Evolutionary conservation across 352 stramenopile species (phyloP).

Genomic region (Phytophthora pini): DNA sequence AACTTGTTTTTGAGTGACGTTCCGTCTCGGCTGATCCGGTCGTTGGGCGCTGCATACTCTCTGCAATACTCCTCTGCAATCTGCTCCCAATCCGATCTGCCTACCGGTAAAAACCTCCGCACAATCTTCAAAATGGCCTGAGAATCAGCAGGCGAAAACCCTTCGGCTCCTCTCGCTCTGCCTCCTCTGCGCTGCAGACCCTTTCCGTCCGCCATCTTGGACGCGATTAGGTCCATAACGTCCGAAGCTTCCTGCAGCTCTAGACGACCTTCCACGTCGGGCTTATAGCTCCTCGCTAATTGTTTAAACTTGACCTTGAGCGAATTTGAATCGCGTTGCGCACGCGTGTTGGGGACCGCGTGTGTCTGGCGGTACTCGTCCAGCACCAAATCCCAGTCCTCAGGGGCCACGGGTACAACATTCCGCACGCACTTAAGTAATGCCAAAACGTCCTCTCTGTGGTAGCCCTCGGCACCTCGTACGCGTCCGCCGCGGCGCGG

Average conservation of each 20-base stretch:
- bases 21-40: constrained; percentile 28
- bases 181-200: constrained; percentile 35
- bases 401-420: constrained; percentile 20
- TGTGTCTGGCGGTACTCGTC: constrained; percentile 35
- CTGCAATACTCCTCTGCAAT: constrained; percentile 35
- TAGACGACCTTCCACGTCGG: not conserved
- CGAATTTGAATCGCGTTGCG: constrained; percentile 33
- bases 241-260: constrained; percentile 26
- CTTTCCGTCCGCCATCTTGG: constrained; percentile 27
- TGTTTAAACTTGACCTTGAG: constrained; percentile 45
- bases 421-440: constrained; percentile 23
- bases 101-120: constrained; percentile 25
- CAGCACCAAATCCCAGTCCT: constrained; percentile 42
- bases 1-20: constrained; percentile 44
- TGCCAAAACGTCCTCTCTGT: constrained; percentile 34
- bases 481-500: constrained; percentile 39
- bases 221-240: constrained; percentile 25
- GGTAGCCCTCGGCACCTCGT: constrained; percentile 39
- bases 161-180: constrained; percentile 32
- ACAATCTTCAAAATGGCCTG: constrained; percentile 28
- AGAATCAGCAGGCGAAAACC: constrained; percentile 29
- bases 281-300: constrained; percentile 20
- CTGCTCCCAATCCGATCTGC: constrained; percentile 27
- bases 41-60: constrained; percentile 29
- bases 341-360: constrained; percentile 27